Evolutionary conservation across 768 basidiomycete genomes (phyloP).

Genomic region (Boletus eberwhitei): DNA sequence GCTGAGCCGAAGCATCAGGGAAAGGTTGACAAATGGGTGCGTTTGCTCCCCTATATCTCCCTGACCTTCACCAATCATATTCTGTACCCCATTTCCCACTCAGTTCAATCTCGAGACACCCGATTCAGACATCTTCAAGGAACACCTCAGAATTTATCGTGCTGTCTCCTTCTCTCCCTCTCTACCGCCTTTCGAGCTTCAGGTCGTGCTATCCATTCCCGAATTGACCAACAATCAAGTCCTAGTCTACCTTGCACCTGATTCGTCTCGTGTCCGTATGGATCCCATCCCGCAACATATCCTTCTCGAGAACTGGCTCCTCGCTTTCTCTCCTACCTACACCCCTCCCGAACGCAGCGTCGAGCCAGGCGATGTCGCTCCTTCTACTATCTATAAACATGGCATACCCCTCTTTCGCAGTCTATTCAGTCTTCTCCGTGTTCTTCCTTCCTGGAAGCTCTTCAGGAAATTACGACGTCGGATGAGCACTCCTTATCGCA

Average conservation of each 20-base stretch:
- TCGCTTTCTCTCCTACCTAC: conserved; percentile 41
- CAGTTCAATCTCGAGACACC: conserved; percentile 84
- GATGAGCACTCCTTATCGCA: conserved; percentile 35
- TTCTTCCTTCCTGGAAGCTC: conserved; percentile 76
- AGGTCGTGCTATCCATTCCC: conserved; percentile 68
- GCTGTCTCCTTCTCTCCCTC: conserved; percentile 38
- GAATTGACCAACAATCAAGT: conserved; percentile 68
- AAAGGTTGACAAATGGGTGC: conserved; percentile 80
- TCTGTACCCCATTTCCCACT: neutral
- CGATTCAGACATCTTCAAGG: conserved; percentile 65
- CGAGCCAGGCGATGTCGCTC: conserved; percentile 48
- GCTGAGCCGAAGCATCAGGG: conserved; percentile 38
- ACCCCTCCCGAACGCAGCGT: conserved; percentile 17
- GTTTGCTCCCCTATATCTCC: conserved; percentile 23
- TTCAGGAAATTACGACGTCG: conserved; percentile 55
- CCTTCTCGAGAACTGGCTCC: conserved; percentile 68
- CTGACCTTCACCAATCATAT: neutral
- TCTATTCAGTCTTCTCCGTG: conserved; percentile 61
- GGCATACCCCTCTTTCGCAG: conserved; percentile 80
- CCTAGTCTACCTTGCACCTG: conserved; percentile 61
- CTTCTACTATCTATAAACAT: conserved; percentile 81
- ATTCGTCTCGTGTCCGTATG: conserved; percentile 58
- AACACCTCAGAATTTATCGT: conserved; percentile 57
- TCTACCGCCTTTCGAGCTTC: conserved; percentile 55
- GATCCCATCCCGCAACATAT: conserved; percentile 68